Conservation (phyloP, 1,284 basidiomycete species). For the Cryptococcus sp. region DNA sequence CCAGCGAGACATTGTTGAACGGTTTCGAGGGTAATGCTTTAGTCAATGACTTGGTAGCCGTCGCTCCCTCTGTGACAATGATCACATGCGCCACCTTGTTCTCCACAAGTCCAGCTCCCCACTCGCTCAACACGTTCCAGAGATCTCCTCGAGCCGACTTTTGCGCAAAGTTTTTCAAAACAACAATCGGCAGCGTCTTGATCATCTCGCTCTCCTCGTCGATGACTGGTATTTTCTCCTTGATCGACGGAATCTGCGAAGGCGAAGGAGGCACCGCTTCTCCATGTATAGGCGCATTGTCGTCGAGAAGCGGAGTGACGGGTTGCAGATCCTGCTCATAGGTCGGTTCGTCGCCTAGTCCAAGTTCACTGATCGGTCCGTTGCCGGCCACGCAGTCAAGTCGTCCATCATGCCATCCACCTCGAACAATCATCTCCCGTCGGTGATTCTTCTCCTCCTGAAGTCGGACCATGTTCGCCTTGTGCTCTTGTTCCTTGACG, state of each 20-base stretch:
- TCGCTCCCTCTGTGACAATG: slow-evolving; percentile 82
- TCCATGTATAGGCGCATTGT: slow-evolving; percentile 27
- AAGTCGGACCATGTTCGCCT: slow-evolving; percentile 18
- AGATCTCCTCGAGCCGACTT: slow-evolving; percentile 64
- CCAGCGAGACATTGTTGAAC: slow-evolving; percentile 67
- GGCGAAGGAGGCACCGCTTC: slow-evolving; percentile 25
- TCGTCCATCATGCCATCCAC: slow-evolving; percentile 73
- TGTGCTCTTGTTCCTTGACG: slow-evolving; percentile 36
- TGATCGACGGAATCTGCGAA: slow-evolving; percentile 16
- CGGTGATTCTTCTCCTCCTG: slow-evolving; percentile 25
- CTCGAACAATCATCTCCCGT: slow-evolving; percentile 52
- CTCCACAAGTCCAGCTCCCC: slow-evolving; percentile 76
- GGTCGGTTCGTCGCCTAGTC: slow-evolving; percentile 64
- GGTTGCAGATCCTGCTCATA: slow-evolving; percentile 44
- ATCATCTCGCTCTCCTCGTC: slow-evolving; percentile 51
- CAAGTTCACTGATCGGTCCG: slow-evolving; percentile 75
- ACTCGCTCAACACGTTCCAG: slow-evolving; percentile 70
- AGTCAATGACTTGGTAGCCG: slow-evolving; percentile 75
- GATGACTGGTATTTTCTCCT: neutral
- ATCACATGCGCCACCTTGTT: slow-evolving; percentile 88
- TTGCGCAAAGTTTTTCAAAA: slow-evolving; percentile 69
- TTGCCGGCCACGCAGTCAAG: slow-evolving; percentile 74
- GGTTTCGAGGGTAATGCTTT: slow-evolving; percentile 86
- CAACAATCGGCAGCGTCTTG: slow-evolving; percentile 70
- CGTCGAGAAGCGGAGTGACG: slow-evolving; percentile 32